Percentiles rank a stretch among this genome's conserved stretches.
Conservation (phyloP, 2,329 filamentous ascomycete species). For the Fusarium neocosmosporiellum region DNA sequence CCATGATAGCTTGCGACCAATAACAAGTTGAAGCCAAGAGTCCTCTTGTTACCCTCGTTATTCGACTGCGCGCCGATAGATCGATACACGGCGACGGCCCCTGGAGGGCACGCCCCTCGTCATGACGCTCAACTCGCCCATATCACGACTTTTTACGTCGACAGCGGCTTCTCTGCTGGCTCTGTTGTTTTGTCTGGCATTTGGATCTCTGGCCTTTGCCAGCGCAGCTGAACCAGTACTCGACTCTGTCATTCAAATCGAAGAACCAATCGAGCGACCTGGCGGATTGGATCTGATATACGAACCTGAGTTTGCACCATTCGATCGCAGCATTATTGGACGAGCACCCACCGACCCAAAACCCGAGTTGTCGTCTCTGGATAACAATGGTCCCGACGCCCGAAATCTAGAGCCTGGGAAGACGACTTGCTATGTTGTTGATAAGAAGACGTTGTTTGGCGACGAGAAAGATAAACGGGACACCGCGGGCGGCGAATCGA, state of each 20-base stretch:
- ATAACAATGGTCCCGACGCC: slow-evolving; percentile 72
- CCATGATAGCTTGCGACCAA: slow-evolving; percentile 28
- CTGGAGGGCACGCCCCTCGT: slow-evolving; percentile 56
- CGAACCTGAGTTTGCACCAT: slow-evolving; percentile 69
- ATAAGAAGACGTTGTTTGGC: slow-evolving; percentile 44
- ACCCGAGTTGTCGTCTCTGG: slow-evolving; percentile 59
- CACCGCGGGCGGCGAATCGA: slow-evolving; percentile 21
- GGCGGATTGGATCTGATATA: slow-evolving; percentile 55
- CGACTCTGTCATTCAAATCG: slow-evolving; percentile 21
- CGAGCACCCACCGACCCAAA: slow-evolving; percentile 57
- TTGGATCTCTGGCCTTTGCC: slow-evolving; percentile 69
- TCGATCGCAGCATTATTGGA: slow-evolving; percentile 72
- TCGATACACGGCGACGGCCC: slow-evolving; percentile 44
- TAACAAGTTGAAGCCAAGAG: slow-evolving; percentile 31
- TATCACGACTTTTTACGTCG: slow-evolving; percentile 78
- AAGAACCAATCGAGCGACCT: slow-evolving; percentile 19
- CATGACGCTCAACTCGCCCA: slow-evolving; percentile 74
- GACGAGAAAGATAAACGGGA: slow-evolving; percentile 26
- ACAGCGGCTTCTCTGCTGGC: slow-evolving; percentile 70
- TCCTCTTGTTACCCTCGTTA: slow-evolving; percentile 11
- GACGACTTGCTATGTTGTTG: slow-evolving; percentile 59
- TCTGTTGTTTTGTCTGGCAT: slow-evolving; percentile 64
- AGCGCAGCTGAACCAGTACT: slow-evolving; percentile 65
- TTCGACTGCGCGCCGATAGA: slow-evolving; percentile 22
- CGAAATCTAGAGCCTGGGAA: slow-evolving; percentile 72